Percentiles rank a stretch among this genome's conserved stretches.
phyloP scores from a whole-genome alignment of 106 monocot genomes.

The Acorus calamus region DNA sequence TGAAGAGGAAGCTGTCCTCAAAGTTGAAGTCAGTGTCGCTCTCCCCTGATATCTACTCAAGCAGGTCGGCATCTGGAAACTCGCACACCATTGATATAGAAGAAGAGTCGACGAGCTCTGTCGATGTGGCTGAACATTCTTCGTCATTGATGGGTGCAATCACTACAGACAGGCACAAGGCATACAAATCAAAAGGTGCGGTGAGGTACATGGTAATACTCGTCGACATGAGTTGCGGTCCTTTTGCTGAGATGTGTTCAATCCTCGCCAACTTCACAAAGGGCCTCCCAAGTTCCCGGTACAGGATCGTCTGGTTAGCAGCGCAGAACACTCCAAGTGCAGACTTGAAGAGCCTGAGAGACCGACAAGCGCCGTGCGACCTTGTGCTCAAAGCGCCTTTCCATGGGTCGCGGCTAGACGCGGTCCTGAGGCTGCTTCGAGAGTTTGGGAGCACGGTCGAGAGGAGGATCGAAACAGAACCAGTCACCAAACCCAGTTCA shows the following conservation, averaged over 20 bases:
- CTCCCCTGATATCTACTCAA: not conserved
- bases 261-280: constrained; percentile 17
- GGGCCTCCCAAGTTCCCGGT: constrained; percentile 8
- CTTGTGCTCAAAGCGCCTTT: constrained; percentile 52
- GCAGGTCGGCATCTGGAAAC: constrained; percentile 2
- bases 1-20: constrained; percentile 1
- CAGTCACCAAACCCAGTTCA: not conserved
- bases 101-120: constrained; percentile 2
- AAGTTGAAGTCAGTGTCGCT: constrained; percentile 7
- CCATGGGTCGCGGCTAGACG: constrained; percentile 60
- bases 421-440: constrained; percentile 34
- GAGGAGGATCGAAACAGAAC: constrained; percentile 10
- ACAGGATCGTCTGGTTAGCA: constrained; percentile 49
- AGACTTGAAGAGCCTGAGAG: constrained; percentile 12
- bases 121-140: constrained; percentile 9
- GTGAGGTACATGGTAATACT: constrained; percentile 24
- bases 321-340: constrained; percentile 22
- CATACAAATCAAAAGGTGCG: constrained; percentile 8
- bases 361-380: constrained; percentile 24
- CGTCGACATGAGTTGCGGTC: constrained; percentile 33
- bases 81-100: not conserved
- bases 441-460: constrained; percentile 10
- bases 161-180: constrained; percentile 6
- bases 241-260: constrained; percentile 17
- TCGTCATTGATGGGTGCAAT: constrained; percentile 10